Evolutionary conservation across 2,329 filamentous ascomycete species (phyloP), one percentile per base, ranked within the genome.

Genomic region (Tympanopsis confertula): DNA sequence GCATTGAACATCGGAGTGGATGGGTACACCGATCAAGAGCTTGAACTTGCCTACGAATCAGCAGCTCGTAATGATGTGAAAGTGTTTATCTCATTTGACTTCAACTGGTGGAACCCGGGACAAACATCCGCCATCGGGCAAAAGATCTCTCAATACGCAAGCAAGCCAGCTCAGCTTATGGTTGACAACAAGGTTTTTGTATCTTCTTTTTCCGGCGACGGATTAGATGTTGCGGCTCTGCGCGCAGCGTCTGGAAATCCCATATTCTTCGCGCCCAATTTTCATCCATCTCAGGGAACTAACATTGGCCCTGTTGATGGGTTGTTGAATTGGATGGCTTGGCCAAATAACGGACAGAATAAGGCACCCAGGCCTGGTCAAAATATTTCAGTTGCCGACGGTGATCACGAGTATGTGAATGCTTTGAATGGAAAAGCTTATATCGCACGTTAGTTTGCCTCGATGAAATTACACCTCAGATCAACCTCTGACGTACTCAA

Each of bases 31-130:
- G 62, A 68, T 37, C 45, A 56, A n/a, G 66, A 71, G 47, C 60
- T 72, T 3, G 52, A 46, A 1, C 61, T 56, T 20, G 68, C 69
- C 1, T 72, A 70, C 41, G 51, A 63, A n/a, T 67, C 66, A 1
- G 66, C 68, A 3, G 57, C 59, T 7, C 54, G 54, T 5, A 54
- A 57, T 40, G 52, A 54, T 35, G 68, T 74, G 59, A 69, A 70
- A 39, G 65, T 71, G 13, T 71, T 74, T 39, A 62, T 74, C 43
- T 73, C 69, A 1, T 74, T 74, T 42, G 70, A 74, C 53, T 72
- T 70, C 49, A 69, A 69, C 53, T 33, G 30, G 30, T 33, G 17
- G 10, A 33, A 33, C 15, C 10, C 30, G 7, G 15, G 30, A 10
- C 30, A 33, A 33, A 15, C 30, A 7, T 13, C 30, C 15, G 30